Base-by-base conservation (phyloP, 176 grass and related monocot species). In the Panicum miliaceum region DNA sequence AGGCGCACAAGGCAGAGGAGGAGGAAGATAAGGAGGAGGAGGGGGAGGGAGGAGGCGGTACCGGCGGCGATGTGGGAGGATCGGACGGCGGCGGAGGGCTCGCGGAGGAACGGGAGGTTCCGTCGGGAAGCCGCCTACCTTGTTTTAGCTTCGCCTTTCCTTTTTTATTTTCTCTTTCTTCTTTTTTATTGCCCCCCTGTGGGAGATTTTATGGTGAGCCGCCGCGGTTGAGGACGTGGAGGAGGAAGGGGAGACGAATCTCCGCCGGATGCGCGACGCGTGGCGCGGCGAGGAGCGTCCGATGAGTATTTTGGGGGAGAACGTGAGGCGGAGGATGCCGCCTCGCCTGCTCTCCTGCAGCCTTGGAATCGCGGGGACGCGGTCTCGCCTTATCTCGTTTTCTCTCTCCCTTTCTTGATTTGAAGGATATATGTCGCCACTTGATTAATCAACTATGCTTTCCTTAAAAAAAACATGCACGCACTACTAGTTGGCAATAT, bases 51-150 rank as follows among this genome's bases (percentile, higher is more conserved):
- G 43, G 45, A 32, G 29, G 10, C 40, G 35, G 59, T 58, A 76
- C 73, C 37, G 77, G 43, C 73, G 62, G 70, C 74, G 75, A 20
- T 60, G 75, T 13, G 13, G 36, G 46, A 37, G 63, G 53, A 86
- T 75, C 76, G 37, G 46, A 63, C 66, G 88, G 71, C 42, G 61
- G 45, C 76, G 67, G 54, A 25, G 83, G 62, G 68, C 16, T 75
- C 45, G 70, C 61, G 71, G 40, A 73, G 70, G 71, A 65, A 63
- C 56, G 42, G 78, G 76, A 69, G 34, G 64, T 89, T 86, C 51
- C 78, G 83, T 88, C 27, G 57, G 65, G 74, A 90, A 88, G 78
- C 82, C 45, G 81, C 82, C 82, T 42, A 51, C 75, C 71, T 90
- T 34, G 46, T 73, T 73, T 73, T 29, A 73, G 36, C 71, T 41